Percentiles rank a stretch among this genome's conserved stretches.
These are phyloP conservation scores for Pythium aristosporum DNA, from an alignment of 352 stramenopile genomes.

Conservation along the genomic window DNA sequence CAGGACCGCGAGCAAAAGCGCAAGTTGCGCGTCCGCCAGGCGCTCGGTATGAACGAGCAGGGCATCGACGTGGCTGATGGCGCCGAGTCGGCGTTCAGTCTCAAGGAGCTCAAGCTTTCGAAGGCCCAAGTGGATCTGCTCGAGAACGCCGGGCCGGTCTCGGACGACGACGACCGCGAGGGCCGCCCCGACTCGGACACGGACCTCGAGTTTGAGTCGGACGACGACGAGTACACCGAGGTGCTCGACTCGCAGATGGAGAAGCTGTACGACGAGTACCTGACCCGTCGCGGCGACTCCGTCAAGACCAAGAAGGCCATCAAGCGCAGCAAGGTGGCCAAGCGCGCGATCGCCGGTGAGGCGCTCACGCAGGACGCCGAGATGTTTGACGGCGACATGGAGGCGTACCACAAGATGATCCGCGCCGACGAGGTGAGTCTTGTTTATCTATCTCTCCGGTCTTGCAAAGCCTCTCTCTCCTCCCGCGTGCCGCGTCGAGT, in stretches of 20 bases:
- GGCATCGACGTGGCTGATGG: conserved; percentile 78
- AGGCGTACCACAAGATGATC: conserved; percentile 86
- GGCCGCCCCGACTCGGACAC: conserved; percentile 25
- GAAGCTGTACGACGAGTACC: conserved; percentile 81
- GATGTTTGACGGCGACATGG: conserved; percentile 82
- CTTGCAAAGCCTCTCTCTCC: too few species aligned
- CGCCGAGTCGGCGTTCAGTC: conserved; percentile 75
- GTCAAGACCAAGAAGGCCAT: conserved; percentile 82
- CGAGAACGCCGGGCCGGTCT: conserved; percentile 61
- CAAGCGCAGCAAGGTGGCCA: conserved; percentile 84
- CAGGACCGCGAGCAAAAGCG: conserved; percentile 86
- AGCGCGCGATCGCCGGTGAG: conserved; percentile 78
- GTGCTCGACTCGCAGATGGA: conserved; percentile 84
- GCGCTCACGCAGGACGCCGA: conserved; percentile 74
- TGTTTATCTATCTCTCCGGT: conserved; percentile 10
- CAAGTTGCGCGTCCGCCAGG: conserved; percentile 78
- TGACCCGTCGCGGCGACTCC: conserved; percentile 74
- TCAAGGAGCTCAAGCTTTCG: conserved; percentile 73
- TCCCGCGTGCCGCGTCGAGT: not conserved
- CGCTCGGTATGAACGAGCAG: conserved; percentile 81
- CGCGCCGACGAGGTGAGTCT: conserved; percentile 76
- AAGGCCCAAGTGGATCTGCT: conserved; percentile 79
- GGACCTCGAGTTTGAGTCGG: conserved; percentile 29
- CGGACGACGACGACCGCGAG: conserved; percentile 36
- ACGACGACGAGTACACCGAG: conserved; percentile 78